Evolutionary conservation across 495 filamentous ascomycete species (phyloP).

Genomic region (Penicillium lagena): DNA sequence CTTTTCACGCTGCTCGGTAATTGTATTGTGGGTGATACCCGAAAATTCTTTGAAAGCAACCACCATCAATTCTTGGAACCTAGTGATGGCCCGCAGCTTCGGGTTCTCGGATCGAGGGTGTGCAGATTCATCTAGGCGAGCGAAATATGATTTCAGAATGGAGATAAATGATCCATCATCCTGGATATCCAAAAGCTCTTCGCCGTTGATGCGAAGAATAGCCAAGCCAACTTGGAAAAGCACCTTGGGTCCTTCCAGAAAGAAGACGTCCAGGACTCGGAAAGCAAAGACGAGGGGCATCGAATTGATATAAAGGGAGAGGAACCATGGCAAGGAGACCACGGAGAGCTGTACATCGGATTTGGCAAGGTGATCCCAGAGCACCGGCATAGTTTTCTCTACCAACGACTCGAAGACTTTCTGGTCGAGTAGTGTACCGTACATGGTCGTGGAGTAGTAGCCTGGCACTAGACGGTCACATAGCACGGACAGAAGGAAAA

Average conservation of each 20-base stretch:
- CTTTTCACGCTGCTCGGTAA: constrained; percentile 80
- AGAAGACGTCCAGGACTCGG: constrained; percentile 93
- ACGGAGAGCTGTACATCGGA: constrained; percentile 98
- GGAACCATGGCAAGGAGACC: constrained; percentile 95
- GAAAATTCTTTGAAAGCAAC: constrained; percentile 98
- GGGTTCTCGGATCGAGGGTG: constrained; percentile 92
- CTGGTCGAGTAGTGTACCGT: constrained; percentile 93
- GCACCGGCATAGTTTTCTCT: constrained; percentile 96
- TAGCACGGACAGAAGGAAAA: constrained; percentile 85
- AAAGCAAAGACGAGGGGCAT: constrained; percentile 98
- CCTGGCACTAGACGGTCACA: constrained; percentile 92
- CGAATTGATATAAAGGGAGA: constrained; percentile 97
- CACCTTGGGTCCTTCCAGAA: constrained; percentile 95
- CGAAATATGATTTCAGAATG: constrained; percentile 91
- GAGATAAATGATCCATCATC: constrained; percentile 97
- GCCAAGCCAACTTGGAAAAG: constrained; percentile 94
- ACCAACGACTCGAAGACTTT: constrained; percentile 95
- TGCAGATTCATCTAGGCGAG: constrained; percentile 86
- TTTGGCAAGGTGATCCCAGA: constrained; percentile 95
- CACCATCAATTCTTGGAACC: constrained; percentile 97
- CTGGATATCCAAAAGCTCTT: constrained; percentile 90
- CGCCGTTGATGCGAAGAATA: constrained; percentile 94
- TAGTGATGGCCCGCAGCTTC: constrained; percentile 84
- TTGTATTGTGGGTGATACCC: constrained; percentile 85
- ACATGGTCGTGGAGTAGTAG: constrained; percentile 98